phyloP scores from a whole-genome alignment of 108 stramenopile genomes.

The Ochromonas danica region DNA sequence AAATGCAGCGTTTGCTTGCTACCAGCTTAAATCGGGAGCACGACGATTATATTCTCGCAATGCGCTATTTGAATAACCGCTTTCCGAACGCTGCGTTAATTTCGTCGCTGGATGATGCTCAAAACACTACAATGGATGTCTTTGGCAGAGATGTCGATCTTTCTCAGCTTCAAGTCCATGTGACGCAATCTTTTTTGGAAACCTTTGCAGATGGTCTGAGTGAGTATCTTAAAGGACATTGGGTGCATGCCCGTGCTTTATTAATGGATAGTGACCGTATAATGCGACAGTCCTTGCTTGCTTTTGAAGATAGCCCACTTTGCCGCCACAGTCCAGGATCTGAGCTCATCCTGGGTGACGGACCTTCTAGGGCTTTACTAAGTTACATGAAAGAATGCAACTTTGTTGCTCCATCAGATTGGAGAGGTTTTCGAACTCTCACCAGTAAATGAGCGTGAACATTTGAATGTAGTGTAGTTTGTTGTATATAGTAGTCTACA shows the following conservation, averaged over 20 bases:
- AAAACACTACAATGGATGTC: neutral
- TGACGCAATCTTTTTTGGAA: neutral
- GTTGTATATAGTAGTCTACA: too few species aligned
- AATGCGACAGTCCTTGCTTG: too few species aligned
- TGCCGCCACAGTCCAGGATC: too few species aligned
- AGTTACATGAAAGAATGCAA: conserved; percentile 68
- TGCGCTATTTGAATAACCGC: neutral
- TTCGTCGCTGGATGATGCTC: neutral
- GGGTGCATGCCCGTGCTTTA: conserved; percentile 62
- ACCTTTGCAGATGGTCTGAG: conserved; percentile 66
- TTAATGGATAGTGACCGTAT: too few species aligned
- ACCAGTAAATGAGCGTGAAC: conserved; percentile 34
- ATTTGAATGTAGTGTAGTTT: too few species aligned
- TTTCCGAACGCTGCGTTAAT: neutral
- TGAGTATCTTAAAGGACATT: conserved; percentile 66
- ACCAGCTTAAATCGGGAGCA: neutral
- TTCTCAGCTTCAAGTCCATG: neutral
- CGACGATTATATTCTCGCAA: neutral
- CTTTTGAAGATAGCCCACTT: too few species aligned
- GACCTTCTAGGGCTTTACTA: conserved; percentile 70
- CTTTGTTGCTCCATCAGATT: conserved; percentile 62
- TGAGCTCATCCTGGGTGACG: conserved; percentile 71
- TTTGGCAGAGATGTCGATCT: conserved; percentile 6
- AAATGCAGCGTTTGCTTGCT: neutral
- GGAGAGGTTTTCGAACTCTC: conserved; percentile 74